Evolutionary conservation across 2,329 filamentous ascomycete genomes (phyloP).

Genomic region (Ampelomyces quisqualis): DNA sequence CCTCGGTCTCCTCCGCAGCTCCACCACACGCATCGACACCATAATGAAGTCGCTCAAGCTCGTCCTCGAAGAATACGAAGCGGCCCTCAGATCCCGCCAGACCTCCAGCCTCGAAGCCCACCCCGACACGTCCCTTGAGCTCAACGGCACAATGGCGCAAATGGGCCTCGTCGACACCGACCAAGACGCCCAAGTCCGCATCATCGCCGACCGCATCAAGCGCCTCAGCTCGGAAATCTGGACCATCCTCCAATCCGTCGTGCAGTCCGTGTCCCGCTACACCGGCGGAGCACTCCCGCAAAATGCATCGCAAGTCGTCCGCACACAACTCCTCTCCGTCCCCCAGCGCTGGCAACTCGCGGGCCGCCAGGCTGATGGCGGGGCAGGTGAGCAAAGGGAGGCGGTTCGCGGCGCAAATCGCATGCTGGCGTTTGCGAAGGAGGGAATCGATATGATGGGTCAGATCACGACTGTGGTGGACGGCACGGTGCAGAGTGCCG

Average conservation of each 20-base stretch:
- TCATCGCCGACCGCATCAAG: conserved; percentile 75
- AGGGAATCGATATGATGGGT: conserved; percentile 90
- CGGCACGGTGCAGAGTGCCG: conserved; percentile 84
- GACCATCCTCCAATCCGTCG: conserved; percentile 68
- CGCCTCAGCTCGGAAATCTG: conserved; percentile 56
- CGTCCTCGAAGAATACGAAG: conserved; percentile 79
- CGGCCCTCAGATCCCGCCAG: conserved; percentile 40
- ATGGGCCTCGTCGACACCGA: conserved; percentile 22
- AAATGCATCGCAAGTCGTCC: conserved; percentile 80
- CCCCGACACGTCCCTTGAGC: conserved; percentile 13
- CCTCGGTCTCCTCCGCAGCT: conserved; percentile 74
- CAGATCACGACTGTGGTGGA: conserved; percentile 87
- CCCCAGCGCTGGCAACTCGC: conserved; percentile 80
- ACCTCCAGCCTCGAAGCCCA: conserved; percentile 23
- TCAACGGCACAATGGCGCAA: conserved; percentile 19
- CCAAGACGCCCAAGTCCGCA: conserved; percentile 50
- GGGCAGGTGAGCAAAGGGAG: conserved; percentile 25
- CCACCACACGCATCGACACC: conserved; percentile 76
- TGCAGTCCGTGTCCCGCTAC: conserved; percentile 83
- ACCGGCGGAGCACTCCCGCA: conserved; percentile 88
- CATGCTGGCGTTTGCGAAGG: conserved; percentile 81
- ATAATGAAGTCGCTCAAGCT: conserved; percentile 72
- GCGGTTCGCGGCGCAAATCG: conserved; percentile 65
- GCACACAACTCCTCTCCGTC: conserved; percentile 78
- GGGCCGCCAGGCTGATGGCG: conserved; percentile 49